Evolutionary conservation across 768 basidiomycete genomes (phyloP).

Genomic region (Mycena indigotica): DNA sequence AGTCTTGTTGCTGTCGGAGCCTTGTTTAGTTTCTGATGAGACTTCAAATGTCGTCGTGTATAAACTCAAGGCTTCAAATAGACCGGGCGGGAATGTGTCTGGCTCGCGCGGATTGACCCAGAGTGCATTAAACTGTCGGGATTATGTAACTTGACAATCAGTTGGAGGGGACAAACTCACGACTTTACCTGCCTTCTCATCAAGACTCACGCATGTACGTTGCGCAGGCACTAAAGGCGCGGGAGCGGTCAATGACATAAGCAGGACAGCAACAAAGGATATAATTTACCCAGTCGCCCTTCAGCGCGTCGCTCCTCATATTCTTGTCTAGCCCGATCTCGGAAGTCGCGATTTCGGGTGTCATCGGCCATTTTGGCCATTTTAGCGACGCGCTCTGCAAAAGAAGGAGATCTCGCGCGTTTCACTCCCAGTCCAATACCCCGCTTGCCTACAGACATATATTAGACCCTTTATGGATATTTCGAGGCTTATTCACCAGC

Average conservation of each 20-base stretch:
- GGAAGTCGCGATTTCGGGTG: slow-evolving; percentile 57
- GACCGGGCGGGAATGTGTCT: slow-evolving; percentile 65
- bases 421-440: slow-evolving; percentile 72
- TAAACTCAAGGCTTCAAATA: slow-evolving; percentile 57
- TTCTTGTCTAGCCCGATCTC: slow-evolving; percentile 69
- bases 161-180: slow-evolving; percentile 40
- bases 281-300: slow-evolving; percentile 54
- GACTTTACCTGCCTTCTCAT: slow-evolving; percentile 70
- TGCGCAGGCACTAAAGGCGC: slow-evolving; percentile 58
- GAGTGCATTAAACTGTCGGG: slow-evolving; percentile 72
- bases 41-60: slow-evolving; percentile 37
- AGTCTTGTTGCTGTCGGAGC: slow-evolving; percentile 29
- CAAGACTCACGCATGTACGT: slow-evolving; percentile 72
- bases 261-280: slow-evolving; percentile 1
- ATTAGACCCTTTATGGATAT: slow-evolving; percentile 4
- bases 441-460: slow-evolving; percentile 59
- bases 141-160: not conserved
- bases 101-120: slow-evolving; percentile 72
- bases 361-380: slow-evolving; percentile 67
- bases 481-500: slow-evolving; percentile 53
- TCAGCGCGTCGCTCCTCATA: slow-evolving; percentile 79
- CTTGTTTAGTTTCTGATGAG: slow-evolving; percentile 27
- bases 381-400: slow-evolving; percentile 68
- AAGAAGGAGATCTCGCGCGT: slow-evolving; percentile 64
- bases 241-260: slow-evolving; percentile 9